These are phyloP conservation scores for Verbena officinalis DNA, from an alignment of 257 asterid genomes.

Conservation along the genomic window DNA sequence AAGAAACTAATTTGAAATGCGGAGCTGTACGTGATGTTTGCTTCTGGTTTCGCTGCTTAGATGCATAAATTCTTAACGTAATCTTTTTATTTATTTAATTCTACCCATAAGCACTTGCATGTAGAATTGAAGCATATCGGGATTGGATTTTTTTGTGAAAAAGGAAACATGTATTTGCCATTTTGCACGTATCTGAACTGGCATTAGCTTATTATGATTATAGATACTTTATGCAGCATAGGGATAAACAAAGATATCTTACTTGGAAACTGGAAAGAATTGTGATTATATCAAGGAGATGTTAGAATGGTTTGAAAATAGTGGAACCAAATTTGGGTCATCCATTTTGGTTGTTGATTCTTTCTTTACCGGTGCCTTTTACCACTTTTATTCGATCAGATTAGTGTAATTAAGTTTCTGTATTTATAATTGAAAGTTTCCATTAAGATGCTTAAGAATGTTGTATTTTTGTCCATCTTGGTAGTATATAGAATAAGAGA, in stretches of 20 bases:
- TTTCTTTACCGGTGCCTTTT: background rate
- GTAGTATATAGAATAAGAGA: background rate
- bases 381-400: background rate
- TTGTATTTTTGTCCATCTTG: background rate
- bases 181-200: background rate
- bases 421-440: background rate
- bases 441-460: background rate
- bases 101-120: slow-evolving; percentile 7
- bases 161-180: background rate
- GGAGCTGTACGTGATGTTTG: slow-evolving; percentile 13
- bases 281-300: background rate
- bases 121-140: slow-evolving; percentile 15
- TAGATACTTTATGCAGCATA: background rate
- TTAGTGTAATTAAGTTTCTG: background rate
- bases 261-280: background rate
- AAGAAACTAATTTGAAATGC: background rate
- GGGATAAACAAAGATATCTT: background rate
- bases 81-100: background rate
- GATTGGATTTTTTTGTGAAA: slow-evolving; percentile 2
- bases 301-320: background rate
- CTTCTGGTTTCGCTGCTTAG: slow-evolving; percentile 14
- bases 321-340: background rate
- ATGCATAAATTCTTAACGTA: slow-evolving; percentile 5
- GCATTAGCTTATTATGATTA: slow-evolving; percentile 1
- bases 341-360: background rate